phyloP scores from a whole-genome alignment of 768 basidiomycete species.

The Calocera viscosa region DNA sequence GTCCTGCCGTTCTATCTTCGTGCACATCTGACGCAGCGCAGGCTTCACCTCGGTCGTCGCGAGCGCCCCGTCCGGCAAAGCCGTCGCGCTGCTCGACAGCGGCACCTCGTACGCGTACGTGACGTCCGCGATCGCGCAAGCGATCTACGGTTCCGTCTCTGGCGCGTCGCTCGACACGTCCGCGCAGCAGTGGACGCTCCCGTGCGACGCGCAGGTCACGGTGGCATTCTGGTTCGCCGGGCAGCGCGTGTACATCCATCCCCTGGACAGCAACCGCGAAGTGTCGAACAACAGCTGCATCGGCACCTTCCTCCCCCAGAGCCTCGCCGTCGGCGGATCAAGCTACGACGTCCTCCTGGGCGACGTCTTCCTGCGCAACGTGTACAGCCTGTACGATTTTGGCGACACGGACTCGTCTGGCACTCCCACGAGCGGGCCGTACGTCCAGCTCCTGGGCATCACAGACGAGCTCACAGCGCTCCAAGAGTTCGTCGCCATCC shows the following conservation, averaged over 20 bases:
- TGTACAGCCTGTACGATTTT: slow-evolving; percentile 65
- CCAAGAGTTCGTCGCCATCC: slow-evolving; percentile 49
- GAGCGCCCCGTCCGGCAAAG: slow-evolving; percentile 52
- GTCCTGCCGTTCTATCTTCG: neutral
- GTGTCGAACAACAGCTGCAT: slow-evolving; percentile 34
- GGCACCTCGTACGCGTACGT: slow-evolving; percentile 79
- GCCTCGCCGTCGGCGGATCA: slow-evolving; percentile 43
- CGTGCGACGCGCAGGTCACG: slow-evolving; percentile 62
- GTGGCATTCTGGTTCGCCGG: slow-evolving; percentile 71
- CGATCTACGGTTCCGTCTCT: slow-evolving; percentile 54
- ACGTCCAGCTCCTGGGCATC: slow-evolving; percentile 58
- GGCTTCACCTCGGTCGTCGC: slow-evolving; percentile 39
- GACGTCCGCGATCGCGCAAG: slow-evolving; percentile 47
- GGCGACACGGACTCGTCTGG: slow-evolving; percentile 35
- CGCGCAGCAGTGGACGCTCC: slow-evolving; percentile 55
- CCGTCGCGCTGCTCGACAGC: slow-evolving; percentile 65
- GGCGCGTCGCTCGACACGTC: slow-evolving; percentile 47
- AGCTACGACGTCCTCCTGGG: slow-evolving; percentile 77
- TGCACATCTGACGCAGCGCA: neutral
- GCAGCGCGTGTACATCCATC: slow-evolving; percentile 65
- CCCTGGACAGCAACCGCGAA: slow-evolving; percentile 39
- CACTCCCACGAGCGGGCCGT: slow-evolving; percentile 49
- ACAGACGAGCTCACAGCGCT: slow-evolving; percentile 55
- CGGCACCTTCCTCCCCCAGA: slow-evolving; percentile 63
- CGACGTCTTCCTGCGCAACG: slow-evolving; percentile 68